phyloP scores from a whole-genome alignment of 768 basidiomycete species.

The Leccinum fibrillosum region DNA sequence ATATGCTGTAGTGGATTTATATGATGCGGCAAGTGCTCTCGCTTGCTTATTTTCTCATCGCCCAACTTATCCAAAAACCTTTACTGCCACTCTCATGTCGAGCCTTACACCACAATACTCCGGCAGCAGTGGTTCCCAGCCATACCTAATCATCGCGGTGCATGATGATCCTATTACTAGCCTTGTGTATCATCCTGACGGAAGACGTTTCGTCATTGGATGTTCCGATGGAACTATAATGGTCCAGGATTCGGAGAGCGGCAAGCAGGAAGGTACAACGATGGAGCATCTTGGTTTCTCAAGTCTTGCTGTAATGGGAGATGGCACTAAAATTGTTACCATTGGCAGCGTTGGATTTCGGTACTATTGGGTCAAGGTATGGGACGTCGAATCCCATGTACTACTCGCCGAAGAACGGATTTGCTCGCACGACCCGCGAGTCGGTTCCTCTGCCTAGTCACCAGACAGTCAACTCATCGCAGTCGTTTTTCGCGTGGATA shows the following conservation, averaged over 20 bases:
- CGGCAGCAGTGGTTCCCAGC: too few relatives aligned
- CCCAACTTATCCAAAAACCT: too few relatives aligned
- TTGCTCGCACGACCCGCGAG: fast-evolving
- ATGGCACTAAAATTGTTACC: background rate
- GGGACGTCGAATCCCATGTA: background rate
- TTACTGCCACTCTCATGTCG: too few relatives aligned
- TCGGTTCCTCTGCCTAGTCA: background rate
- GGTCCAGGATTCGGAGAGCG: background rate
- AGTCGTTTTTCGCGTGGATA: background rate
- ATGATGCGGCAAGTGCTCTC: too few relatives aligned
- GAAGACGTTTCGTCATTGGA: background rate
- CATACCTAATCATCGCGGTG: background rate
- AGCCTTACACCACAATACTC: too few relatives aligned
- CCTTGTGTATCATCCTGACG: background rate
- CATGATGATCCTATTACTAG: background rate
- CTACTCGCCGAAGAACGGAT: background rate
- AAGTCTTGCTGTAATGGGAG: background rate
- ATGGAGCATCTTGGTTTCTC: background rate
- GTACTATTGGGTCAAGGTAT: background rate
- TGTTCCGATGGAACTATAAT: background rate
- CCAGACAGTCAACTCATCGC: background rate
- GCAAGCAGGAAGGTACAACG: background rate
- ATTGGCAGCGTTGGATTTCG: too few relatives aligned
- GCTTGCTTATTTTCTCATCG: too few relatives aligned
- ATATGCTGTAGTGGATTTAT: too few relatives aligned